Conservation (phyloP, 345 rosid genomes). For the Arabidopsis suecica region DNA sequence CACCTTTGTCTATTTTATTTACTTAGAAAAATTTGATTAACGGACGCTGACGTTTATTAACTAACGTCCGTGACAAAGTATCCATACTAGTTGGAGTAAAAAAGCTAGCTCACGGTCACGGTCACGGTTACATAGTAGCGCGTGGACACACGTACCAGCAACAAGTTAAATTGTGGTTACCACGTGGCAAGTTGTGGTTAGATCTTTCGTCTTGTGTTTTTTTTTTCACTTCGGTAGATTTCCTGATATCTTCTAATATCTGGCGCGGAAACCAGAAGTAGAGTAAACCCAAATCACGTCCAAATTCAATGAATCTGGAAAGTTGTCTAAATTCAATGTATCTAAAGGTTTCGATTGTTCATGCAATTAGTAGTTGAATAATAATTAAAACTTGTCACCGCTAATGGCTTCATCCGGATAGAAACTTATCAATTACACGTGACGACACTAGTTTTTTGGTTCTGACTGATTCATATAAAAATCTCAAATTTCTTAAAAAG, state of each 20-base stretch:
- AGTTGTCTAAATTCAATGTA: conserved; percentile 28
- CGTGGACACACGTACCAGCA: conserved; percentile 13
- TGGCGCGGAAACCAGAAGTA: conserved; percentile 42
- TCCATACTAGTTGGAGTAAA: not conserved
- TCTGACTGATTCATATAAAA: not conserved
- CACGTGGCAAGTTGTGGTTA: conserved; percentile 29
- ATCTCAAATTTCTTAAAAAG: not conserved
- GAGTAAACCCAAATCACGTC: conserved; percentile 30
- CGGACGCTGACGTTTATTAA: not conserved
- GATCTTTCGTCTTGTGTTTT: not conserved
- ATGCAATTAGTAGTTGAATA: conserved; percentile 24
- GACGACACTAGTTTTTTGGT: conserved; percentile 19
- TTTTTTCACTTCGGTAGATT: conserved; percentile 16
- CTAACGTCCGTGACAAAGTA: conserved; percentile 19
- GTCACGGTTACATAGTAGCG: not conserved
- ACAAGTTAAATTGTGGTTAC: not conserved
- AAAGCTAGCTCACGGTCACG: not conserved
- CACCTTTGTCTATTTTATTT: not conserved
- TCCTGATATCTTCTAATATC: conserved; percentile 13
- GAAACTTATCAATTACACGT: conserved; percentile 33
- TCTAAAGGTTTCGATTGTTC: conserved; percentile 8
- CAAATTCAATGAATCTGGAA: conserved; percentile 10
- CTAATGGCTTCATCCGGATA: conserved; percentile 17
- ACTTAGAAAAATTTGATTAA: not conserved
- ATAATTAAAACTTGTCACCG: conserved; percentile 11